Conservation (phyloP, 1,284 basidiomycete species). For the Albatrellus sp. region DNA sequence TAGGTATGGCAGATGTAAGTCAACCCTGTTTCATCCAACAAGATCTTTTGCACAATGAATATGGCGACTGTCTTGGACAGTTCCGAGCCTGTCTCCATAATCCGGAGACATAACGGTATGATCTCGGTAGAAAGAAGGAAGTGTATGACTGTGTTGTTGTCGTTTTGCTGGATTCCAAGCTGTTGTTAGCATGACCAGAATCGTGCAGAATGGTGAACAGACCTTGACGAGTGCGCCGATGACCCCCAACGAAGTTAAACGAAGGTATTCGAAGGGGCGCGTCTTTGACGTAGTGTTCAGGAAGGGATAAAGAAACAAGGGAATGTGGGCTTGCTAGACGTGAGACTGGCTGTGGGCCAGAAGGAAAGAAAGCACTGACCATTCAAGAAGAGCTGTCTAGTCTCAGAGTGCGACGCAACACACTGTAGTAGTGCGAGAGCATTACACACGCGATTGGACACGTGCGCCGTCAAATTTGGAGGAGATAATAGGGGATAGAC, state of each 20-base stretch:
- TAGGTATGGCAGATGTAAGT: conserved; percentile 99
- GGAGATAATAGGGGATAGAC: conserved; percentile 96
- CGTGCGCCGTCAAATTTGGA: conserved; percentile 93
- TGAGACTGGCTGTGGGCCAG: conserved; percentile 4
- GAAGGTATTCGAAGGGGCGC: conserved; percentile 96
- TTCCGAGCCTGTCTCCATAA: conserved; percentile 99
- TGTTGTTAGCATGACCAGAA: neutral
- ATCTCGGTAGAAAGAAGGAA: conserved; percentile 99
- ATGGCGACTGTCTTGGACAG: conserved; percentile 99
- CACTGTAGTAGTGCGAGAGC: conserved; percentile 96
- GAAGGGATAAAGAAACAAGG: conserved; percentile 98
- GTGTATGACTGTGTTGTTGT: conserved; percentile 98
- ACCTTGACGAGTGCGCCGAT: conserved; percentile 98
- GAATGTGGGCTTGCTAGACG: conserved; percentile 76
- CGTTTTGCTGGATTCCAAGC: conserved; percentile 67
- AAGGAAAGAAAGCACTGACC: conserved; percentile 33
- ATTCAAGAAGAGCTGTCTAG: conserved; percentile 83
- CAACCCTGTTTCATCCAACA: conserved; percentile 94
- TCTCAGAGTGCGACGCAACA: conserved; percentile 92
- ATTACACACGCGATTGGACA: conserved; percentile 99
- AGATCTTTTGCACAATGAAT: conserved; percentile 99
- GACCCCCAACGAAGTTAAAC: conserved; percentile 94
- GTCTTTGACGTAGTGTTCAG: conserved; percentile 99
- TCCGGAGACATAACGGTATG: conserved; percentile 96
- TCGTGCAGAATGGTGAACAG: conserved; percentile 9